Conservation (phyloP, 257 asterid genomes). For the Solanum paucissectum region DNA sequence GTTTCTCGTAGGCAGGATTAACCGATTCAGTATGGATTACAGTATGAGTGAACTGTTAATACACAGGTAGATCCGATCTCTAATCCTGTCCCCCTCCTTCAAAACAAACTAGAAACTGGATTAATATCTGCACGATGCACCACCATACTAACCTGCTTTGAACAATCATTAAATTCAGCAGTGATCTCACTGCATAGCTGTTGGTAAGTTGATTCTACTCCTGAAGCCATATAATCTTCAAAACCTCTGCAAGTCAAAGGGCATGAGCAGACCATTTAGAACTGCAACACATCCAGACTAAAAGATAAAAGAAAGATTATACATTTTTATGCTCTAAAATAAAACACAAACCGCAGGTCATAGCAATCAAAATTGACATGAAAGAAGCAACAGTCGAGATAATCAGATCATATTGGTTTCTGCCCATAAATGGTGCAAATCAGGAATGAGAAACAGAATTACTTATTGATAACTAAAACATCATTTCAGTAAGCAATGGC, state of each 20-base stretch:
- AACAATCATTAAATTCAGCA: slow-evolving; percentile 76
- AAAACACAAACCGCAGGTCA: background rate
- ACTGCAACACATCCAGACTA: background rate
- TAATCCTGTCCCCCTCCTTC: background rate
- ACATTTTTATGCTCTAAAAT: background rate
- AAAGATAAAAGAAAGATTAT: background rate
- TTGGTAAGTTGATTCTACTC: slow-evolving; percentile 75
- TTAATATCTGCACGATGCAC: background rate
- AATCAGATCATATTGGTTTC: background rate
- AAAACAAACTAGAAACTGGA: background rate
- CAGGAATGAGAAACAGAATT: background rate
- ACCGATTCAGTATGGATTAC: background rate
- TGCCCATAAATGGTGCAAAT: background rate
- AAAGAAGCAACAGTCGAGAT: background rate
- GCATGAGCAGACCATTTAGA: background rate
- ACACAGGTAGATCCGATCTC: background rate
- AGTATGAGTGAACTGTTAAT: background rate
- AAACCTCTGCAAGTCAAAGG: slow-evolving; percentile 53
- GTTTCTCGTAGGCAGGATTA: background rate
- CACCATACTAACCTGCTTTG: slow-evolving; percentile 56
- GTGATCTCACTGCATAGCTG: slow-evolving; percentile 86
- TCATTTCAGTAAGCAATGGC: background rate
- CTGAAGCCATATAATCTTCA: slow-evolving; percentile 64
- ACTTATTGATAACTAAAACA: background rate
- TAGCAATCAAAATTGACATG: background rate